Evolutionary conservation across 352 stramenopile species (phyloP).

Genomic region (Globisporangium parvum): DNA sequence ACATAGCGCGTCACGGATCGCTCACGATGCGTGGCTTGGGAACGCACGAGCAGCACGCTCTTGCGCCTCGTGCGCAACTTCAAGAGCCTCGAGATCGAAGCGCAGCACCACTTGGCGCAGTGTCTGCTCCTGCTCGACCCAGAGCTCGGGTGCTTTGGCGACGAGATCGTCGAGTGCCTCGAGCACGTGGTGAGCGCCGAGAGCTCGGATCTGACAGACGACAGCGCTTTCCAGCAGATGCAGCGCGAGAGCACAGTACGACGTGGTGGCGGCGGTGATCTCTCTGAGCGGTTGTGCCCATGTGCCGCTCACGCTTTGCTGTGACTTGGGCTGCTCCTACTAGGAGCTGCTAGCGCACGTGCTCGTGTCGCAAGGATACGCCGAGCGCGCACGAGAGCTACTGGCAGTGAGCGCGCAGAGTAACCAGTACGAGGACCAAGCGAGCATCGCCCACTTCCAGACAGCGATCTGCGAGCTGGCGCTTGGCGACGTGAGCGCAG

Average conservation of each 20-base stretch:
- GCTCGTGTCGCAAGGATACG: constrained; percentile 17
- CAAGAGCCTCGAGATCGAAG: constrained; percentile 22
- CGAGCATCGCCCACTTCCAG: constrained; percentile 24
- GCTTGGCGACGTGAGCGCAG: constrained; percentile 8
- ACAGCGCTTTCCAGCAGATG: constrained; percentile 11
- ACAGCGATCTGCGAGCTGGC: constrained; percentile 25
- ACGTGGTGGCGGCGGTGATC: neutral
- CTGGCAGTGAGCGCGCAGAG: neutral
- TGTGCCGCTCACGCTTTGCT: neutral
- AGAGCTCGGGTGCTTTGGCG: constrained; percentile 14
- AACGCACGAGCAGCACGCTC: constrained; percentile 12
- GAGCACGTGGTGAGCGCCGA: constrained; percentile 18
- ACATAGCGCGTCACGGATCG: no score
- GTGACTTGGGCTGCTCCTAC: neutral
- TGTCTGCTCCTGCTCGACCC: constrained; percentile 37
- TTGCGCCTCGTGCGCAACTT: constrained; percentile 20
- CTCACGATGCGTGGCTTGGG: neutral
- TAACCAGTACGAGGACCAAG: constrained; percentile 16
- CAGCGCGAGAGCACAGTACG: constrained; percentile 28
- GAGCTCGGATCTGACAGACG: constrained; percentile 9
- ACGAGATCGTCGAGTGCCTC: constrained; percentile 25
- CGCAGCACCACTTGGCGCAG: constrained; percentile 34
- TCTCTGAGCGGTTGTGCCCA: neutral
- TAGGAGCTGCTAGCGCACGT: constrained; percentile 49
- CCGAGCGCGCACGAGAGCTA: constrained; percentile 13